Evolutionary conservation across 1,139 yeast genomes (phyloP).

Genomic region (Diutina ranongensis): DNA sequence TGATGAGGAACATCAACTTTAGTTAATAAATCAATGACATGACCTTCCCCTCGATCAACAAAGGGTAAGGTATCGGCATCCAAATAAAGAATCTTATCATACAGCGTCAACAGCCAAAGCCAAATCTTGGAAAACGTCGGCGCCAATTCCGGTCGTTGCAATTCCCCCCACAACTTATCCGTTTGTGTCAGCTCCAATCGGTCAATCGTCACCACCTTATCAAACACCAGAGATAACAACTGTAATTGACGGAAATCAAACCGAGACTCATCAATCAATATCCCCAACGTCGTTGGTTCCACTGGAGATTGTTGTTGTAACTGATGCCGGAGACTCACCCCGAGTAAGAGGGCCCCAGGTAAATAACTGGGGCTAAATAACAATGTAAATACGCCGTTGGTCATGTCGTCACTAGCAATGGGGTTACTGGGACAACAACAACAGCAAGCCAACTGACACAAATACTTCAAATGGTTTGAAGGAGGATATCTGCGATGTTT

Average conservation of each 20-base stretch:
- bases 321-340: slow-evolving; percentile 18
- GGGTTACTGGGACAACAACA: not conserved
- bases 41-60: slow-evolving; percentile 22
- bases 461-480: no score
- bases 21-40: slow-evolving; percentile 18
- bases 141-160: slow-evolving; percentile 67
- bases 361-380: slow-evolving; percentile 55
- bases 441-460: not conserved
- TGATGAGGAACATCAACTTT: slow-evolving; percentile 21
- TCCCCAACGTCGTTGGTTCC: slow-evolving; percentile 17
- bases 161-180: slow-evolving; percentile 16
- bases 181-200: slow-evolving; percentile 18
- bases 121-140: slow-evolving; percentile 63
- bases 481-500: no score
- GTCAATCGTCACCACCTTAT: slow-evolving; percentile 18
- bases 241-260: slow-evolving; percentile 20
- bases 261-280: slow-evolving; percentile 22
- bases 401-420: not conserved
- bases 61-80: slow-evolving; percentile 78
- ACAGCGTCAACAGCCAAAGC: slow-evolving; percentile 55
- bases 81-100: slow-evolving; percentile 54
- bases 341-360: slow-evolving; percentile 69
- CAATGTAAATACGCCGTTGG: slow-evolving; percentile 27
- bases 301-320: not conserved
- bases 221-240: slow-evolving; percentile 19